Evolutionary conservation across 306 rosid genomes (phyloP).

Genomic region (Fragaria nilgerrensis): DNA sequence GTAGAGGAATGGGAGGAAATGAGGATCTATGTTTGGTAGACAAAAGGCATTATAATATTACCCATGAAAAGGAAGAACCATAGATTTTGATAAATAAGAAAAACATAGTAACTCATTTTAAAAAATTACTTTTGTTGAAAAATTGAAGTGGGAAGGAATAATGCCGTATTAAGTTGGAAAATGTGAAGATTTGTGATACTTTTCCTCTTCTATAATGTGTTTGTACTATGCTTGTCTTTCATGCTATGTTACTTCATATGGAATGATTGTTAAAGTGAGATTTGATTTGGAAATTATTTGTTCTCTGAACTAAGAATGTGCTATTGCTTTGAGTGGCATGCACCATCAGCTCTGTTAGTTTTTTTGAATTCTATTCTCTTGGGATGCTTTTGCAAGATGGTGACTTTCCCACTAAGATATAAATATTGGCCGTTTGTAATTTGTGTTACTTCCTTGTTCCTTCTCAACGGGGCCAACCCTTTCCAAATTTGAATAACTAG

Average conservation of each 20-base stretch:
- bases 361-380: neutral
- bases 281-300: neutral
- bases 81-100: no score
- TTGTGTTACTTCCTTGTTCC: neutral
- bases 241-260: neutral
- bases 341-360: neutral
- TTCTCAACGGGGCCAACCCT: neutral
- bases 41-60: no score
- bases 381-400: conserved; percentile 3
- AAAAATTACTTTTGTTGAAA: no score
- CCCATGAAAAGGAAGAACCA: no score
- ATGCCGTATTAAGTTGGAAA: neutral
- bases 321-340: neutral
- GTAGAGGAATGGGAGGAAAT: neutral
- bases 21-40: neutral
- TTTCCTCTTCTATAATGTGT: neutral
- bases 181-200: neutral
- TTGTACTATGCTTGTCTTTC: neutral
- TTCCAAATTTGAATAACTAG: neutral
- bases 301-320: neutral
- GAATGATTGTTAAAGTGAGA: neutral
- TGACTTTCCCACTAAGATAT: neutral
- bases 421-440: neutral
- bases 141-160: no score
- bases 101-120: no score